Evolutionary conservation across 176 grass and related monocot genomes (phyloP).

Genomic region (Phoenix roebelenii): DNA sequence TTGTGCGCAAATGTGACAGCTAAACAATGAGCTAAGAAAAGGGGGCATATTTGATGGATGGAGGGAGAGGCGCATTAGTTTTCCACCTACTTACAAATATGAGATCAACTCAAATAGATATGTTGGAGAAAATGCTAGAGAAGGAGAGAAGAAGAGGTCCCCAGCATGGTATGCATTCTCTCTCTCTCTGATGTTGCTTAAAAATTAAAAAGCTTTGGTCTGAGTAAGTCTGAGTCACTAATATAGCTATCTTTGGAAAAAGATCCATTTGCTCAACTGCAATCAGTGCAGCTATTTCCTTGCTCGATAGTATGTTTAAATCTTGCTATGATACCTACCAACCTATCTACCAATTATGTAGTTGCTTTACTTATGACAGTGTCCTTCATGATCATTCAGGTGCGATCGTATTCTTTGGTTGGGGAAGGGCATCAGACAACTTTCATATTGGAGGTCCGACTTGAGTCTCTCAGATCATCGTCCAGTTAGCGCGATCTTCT

Average conservation of each 20-base stretch:
- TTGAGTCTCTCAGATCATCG: conserved; percentile 50
- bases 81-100: conserved; percentile 63
- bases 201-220: no score
- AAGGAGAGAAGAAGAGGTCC: conserved; percentile 49
- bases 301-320: no score
- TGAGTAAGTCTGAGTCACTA: no score
- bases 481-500: conserved; percentile 42
- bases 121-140: conserved; percentile 35
- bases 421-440: conserved; percentile 50
- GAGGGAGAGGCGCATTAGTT: conserved; percentile 47
- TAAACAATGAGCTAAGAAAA: conserved; percentile 45
- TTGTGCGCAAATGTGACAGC: conserved; percentile 17
- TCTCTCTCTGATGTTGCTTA: not conserved
- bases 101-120: conserved; percentile 42
- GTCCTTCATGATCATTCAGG: conserved; percentile 29
- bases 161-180: conserved; percentile 48
- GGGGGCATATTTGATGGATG: conserved; percentile 57
- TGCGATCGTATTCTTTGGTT: conserved; percentile 56
- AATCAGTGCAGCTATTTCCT: no score
- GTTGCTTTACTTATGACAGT: no score
- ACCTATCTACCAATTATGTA: no score
- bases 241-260: no score
- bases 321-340: no score
- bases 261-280: no score
- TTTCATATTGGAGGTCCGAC: conserved; percentile 47